These are phyloP conservation scores for Ballota nigra DNA, from an alignment of 257 asterid species.

Conservation along the genomic window DNA sequence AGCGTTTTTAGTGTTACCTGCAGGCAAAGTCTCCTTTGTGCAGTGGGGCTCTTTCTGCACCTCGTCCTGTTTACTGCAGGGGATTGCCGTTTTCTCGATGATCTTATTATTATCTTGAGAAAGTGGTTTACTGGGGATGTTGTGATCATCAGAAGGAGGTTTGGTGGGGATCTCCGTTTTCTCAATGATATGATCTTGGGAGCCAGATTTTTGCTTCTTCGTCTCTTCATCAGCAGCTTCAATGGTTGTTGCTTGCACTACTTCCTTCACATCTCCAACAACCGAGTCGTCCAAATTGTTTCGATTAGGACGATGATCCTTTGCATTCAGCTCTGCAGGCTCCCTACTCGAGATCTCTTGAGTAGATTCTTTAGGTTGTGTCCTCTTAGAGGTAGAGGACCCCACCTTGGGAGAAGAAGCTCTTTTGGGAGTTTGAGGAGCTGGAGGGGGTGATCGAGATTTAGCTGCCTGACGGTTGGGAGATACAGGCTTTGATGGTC, in stretches of 20 bases:
- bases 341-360: conserved; percentile 26
- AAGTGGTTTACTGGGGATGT: conserved; percentile 14
- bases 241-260: conserved; percentile 26
- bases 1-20: conserved; percentile 24
- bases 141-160: not conserved
- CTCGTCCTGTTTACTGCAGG: conserved; percentile 26
- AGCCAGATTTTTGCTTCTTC: conserved; percentile 27
- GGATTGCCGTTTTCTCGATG: conserved; percentile 22
- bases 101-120: conserved; percentile 7
- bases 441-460: conserved; percentile 40
- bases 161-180: conserved; percentile 10
- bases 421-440: conserved; percentile 25
- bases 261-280: conserved; percentile 52
- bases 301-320: conserved; percentile 41
- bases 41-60: conserved; percentile 21
- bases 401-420: conserved; percentile 32
- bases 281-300: too few relatives aligned
- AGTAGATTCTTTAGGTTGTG: conserved; percentile 19
- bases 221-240: conserved; percentile 27
- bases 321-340: conserved; percentile 16
- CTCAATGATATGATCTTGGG: conserved; percentile 20
- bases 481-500: conserved; percentile 37
- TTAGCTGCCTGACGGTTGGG: conserved; percentile 33
- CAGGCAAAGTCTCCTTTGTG: conserved; percentile 22
- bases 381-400: conserved; percentile 35